A percentile compares a stretch with the other conserved stretches of the same genome.
Conservation (phyloP, 2,329 filamentous ascomycete species). For the Fusarium torulosum region DNA sequence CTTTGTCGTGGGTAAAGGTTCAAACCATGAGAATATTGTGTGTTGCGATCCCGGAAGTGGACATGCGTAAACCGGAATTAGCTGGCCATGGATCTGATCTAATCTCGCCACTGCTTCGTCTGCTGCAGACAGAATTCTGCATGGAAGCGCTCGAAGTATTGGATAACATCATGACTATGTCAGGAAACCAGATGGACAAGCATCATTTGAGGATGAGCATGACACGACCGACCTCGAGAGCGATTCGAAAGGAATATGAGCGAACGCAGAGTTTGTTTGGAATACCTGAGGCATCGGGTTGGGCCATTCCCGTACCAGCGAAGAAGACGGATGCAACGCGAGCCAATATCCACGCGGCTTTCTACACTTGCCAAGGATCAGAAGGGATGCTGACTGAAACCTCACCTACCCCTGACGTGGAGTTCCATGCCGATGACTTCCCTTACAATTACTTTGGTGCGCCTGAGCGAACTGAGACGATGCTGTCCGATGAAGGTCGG, state of each 20-base stretch:
- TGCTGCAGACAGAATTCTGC: conserved; percentile 93
- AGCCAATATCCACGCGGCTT: conserved; percentile 93
- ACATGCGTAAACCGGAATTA: conserved; percentile 92
- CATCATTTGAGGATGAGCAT: conserved; percentile 98
- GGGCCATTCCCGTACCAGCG: conserved; percentile 94
- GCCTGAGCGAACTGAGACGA: conserved; percentile 83
- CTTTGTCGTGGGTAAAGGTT: conserved; percentile 87
- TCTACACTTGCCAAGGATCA: conserved; percentile 88
- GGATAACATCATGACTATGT: conserved; percentile 95
- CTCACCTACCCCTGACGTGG: conserved; percentile 84
- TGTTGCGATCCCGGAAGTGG: conserved; percentile 86
- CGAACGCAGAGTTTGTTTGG: conserved; percentile 94
- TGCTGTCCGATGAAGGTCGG: conserved; percentile 87
- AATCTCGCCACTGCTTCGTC: conserved; percentile 88
- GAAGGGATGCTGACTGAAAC: conserved; percentile 70
- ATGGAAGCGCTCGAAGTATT: conserved; percentile 92
- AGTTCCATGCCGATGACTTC: conserved; percentile 92
- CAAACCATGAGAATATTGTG: conserved; percentile 93
- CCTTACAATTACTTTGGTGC: conserved; percentile 82
- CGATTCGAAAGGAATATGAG: conserved; percentile 93
- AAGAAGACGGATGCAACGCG: conserved; percentile 88
- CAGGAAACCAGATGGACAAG: conserved; percentile 90
- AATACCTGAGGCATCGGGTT: conserved; percentile 94
- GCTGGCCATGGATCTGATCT: conserved; percentile 92
- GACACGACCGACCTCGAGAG: conserved; percentile 86